A percentile compares a stretch with the other conserved stretches of the same genome.
Evolutionary conservation across 2,329 filamentous ascomycete genomes (phyloP).

Genomic region (Aspergillus intermedius): DNA sequence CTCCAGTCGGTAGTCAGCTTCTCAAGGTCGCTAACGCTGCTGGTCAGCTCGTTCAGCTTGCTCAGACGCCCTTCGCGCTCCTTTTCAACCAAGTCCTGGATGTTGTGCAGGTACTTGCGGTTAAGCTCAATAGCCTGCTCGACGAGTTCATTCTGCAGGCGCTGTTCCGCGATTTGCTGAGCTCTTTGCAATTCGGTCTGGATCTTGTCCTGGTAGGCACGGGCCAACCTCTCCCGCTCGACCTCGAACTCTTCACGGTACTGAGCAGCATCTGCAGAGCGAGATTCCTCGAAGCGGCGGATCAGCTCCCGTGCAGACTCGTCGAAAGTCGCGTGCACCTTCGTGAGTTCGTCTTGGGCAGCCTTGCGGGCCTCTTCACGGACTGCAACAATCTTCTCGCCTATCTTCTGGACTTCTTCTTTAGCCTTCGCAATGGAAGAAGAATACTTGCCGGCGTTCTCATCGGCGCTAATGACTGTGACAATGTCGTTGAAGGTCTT

Average conservation of each 20-base stretch:
- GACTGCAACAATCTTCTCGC: slow-evolving; percentile 67
- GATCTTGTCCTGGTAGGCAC: slow-evolving; percentile 73
- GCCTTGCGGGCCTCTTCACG: slow-evolving; percentile 63
- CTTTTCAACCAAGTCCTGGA: slow-evolving; percentile 74
- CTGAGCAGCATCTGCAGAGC: slow-evolving; percentile 70
- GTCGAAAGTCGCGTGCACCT: slow-evolving; percentile 72
- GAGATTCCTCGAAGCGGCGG: slow-evolving; percentile 74
- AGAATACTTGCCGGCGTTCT: slow-evolving; percentile 68
- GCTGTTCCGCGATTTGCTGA: slow-evolving; percentile 73
- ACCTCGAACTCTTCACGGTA: slow-evolving; percentile 85
- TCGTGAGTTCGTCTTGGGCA: slow-evolving; percentile 67
- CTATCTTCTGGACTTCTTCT: slow-evolving; percentile 69
- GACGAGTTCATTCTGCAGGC: slow-evolving; percentile 73
- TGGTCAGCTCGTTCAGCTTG: slow-evolving; percentile 73
- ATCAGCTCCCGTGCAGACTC: slow-evolving; percentile 81
- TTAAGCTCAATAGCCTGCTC: slow-evolving; percentile 88
- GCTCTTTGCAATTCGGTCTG: slow-evolving; percentile 72
- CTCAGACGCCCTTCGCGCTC: slow-evolving; percentile 83
- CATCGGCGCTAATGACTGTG: slow-evolving; percentile 82
- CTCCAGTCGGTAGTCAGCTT: slow-evolving; percentile 85
- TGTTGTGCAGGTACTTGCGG: slow-evolving; percentile 70
- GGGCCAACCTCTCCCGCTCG: slow-evolving; percentile 73
- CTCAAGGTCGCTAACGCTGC: slow-evolving; percentile 75
- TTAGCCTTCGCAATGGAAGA: slow-evolving; percentile 79
- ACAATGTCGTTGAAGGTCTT: slow-evolving; percentile 97